Evolutionary conservation across 2,329 filamentous ascomycete genomes (phyloP), one percentile per base, ranked within the genome.

Genomic region (Ampelomyces quisqualis): DNA sequence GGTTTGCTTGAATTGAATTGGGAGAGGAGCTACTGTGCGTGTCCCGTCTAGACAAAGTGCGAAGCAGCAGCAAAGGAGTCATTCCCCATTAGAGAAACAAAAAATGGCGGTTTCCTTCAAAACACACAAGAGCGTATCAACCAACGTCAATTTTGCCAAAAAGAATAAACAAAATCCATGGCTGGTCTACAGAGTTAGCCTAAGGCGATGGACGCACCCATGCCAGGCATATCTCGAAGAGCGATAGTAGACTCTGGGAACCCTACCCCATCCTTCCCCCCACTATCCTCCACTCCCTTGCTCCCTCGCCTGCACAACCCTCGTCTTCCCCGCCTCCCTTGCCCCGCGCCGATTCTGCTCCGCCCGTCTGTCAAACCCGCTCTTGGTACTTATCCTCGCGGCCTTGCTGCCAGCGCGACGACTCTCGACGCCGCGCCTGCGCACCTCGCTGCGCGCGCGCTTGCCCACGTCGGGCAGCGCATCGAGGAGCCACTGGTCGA

Each of bases 391-490:
- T 57, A 97, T 97, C 62, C 82, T 81, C 21, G 6, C 21, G 10
- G 4, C 26, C 26, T 31, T 19, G 14, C 17, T 57, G 3, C 38
- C 68, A 5, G 69, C 68, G 46, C 80, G 70, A 29, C 90, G 77
- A 3, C 43, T 53, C 22, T 34, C 38, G 4, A 38, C 34, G 3
- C 34, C 34, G 17, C 34, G 13, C 17, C 11, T 28, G 21, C 26
- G 94, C 52, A 98, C 69, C 63, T 82, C 82, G 75, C 91, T 85
- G 73, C 86, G 87, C 47, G 90, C 86, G 35, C 85, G 81, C 76
- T 96, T 97, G 57, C 76, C 84, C 14, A 93, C 81, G 49, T 85
- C 85, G 0, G 93, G 93, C 49, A 98, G 74, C 2, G 88, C 85
- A 64, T 95, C 87, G 4, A 97, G 75, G 36, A 98, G 74, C 90